Evolutionary conservation across 1,284 basidiomycete genomes (phyloP), one percentile per base, ranked within the genome.

Genomic region (Ceratorhiza oryzae-sativae): DNA sequence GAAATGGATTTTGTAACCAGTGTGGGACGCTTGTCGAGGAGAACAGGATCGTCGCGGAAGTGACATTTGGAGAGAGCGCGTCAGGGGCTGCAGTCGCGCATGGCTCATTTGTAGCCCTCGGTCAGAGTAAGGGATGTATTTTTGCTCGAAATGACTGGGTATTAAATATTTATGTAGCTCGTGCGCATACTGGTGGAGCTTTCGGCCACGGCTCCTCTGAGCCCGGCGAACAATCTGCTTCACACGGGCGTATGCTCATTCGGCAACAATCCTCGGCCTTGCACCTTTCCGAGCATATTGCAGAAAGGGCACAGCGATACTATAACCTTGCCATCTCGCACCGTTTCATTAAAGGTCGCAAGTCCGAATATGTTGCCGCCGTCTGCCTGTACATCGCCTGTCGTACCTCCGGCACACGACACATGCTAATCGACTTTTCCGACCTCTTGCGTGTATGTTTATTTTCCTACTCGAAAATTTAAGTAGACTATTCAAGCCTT

Each of bases 361-460:
- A 92, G 78, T 93, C 92, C 76, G 86, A 95, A 79, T 96, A 98
- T 77, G 94, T 98, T 72, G 90, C 97, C 32, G 97, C 96, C 0
- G 92, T 95, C 58, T 99, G 97, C 80, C 85, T 98, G 61, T 99
- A 99, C 79, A 89, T 98, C 61, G 94, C 95, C 6, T 97, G 95
- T 79, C 83, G 97, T 71, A 90, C 95, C 80, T 93, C 93, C 77
- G 94, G 97, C 80, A 94, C 91, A 0, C 84, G 91, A 73, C 94
- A 97, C 79, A 99, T 99, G 97, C 88, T 99, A 42, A 99, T 99
- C 76, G 97, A 99, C 82, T 98, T 99, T 79, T 93, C 92, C 15
- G 95, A 97, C 78, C 84, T 95, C 32, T 85, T 98, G 27, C 93
- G 94, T 82, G 94, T 93, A 75, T 76, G 84, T 77, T 6, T 34